These are phyloP conservation scores for Rasamsonia emersonii DNA, from an alignment of 2,329 filamentous ascomycete genomes.

Conservation along the genomic window DNA sequence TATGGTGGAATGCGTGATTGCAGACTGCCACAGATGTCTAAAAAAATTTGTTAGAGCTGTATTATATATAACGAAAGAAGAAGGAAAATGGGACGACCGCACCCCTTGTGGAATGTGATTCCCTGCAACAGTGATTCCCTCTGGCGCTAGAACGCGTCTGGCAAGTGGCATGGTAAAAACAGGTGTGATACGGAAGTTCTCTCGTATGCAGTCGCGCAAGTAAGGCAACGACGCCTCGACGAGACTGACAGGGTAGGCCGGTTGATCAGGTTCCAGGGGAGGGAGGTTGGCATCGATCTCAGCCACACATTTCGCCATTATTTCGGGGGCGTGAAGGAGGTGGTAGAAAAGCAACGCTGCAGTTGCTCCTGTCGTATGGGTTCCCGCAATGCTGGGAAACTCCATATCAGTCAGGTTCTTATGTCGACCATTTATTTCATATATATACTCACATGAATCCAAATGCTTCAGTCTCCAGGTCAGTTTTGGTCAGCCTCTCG, in stretches of 20 bases:
- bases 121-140: conserved; percentile 17
- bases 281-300: conserved; percentile 11
- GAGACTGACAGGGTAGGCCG: conserved; percentile 15
- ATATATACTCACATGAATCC: conserved; percentile 26
- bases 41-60: neutral
- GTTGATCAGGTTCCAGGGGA: conserved; percentile 1
- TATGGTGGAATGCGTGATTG: conserved; percentile 29
- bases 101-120: conserved; percentile 18
- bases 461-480: conserved; percentile 30
- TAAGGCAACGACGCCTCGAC: conserved; percentile 20
- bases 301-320: conserved; percentile 13
- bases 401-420: too few species aligned
- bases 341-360: conserved; percentile 23
- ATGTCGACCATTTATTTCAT: neutral
- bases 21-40: conserved; percentile 24
- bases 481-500: conserved; percentile 16
- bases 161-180: conserved; percentile 28
- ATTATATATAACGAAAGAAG: neutral
- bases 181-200: conserved; percentile 27
- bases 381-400: conserved; percentile 27
- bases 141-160: conserved; percentile 16
- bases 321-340: conserved; percentile 20
- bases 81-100: conserved; percentile 7
- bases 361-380: conserved; percentile 25
- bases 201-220: conserved; percentile 19